Base-by-base conservation (phyloP, 1,284 basidiomycete species). In the Puccinia coronata region DNA sequence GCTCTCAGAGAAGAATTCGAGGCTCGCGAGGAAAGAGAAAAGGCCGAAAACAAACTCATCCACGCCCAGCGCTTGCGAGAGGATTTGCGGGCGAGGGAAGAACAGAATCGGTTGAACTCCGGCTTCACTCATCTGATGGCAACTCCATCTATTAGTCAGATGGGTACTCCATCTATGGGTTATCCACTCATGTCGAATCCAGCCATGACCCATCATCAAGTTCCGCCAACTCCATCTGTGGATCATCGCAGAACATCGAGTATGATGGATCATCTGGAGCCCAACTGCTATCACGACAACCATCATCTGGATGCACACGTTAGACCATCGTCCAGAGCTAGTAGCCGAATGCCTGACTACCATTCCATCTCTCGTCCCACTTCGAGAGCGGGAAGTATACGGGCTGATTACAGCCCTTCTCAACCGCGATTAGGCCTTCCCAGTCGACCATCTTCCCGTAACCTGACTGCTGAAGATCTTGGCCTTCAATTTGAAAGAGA, bases 381-480 rank as follows among this genome's bases (percentile, higher is more conserved):
- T 16, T 80, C 77, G 47, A 80, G 77, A 71, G 55, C 25, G 59
- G 69, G 49, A 70, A 78, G 76, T 70, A 69, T 67, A 20, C 49
- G 76, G 9, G 65, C 47, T 43, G 76, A 53, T 14, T 70, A 69
- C 39, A 69, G 63, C 43, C 76, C 63, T 57, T 20, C 20, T 28
- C 63, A 57, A 9, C 55, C 72, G 8, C 49, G 53, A 25, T 43
- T 80, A 25, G 67, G 77, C 23, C 65, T 80, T 43, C 77, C 77
- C 11, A 71, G 65, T 28, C 67, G 77, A 61, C 77, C 77, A 28
- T 65, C 77, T 14, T 80, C 77, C 43, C 77, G 77, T 36, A 80
- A 80, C 41, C 51, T 80, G 55, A 80, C 77, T 23, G 69, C 55
- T 25, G 77, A 80, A 72, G 77, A 80, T 63, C 41, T 80, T 47